Base-by-base conservation (phyloP, 352 stramenopile genomes). In the Globisporangium alternatum region DNA sequence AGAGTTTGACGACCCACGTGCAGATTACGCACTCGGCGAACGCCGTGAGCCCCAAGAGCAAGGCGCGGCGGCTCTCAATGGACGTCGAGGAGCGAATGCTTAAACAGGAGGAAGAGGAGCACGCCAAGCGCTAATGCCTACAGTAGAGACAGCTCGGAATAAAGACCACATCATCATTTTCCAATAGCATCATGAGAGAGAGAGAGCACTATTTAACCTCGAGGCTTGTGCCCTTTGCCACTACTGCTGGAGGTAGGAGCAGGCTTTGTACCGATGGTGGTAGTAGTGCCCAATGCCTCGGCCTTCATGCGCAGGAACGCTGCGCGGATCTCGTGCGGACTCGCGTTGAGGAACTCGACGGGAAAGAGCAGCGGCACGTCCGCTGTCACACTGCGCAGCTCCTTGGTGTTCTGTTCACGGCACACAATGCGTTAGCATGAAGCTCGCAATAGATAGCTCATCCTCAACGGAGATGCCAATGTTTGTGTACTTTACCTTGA, bases 311-410 rank as follows among this genome's bases (percentile, higher is more conserved):
- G 72, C 17, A 88, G 56, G 62, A 95, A 96, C 7, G 65, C 75
- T 10, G 68, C 60, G 41, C 78, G 81, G 67, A 96, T 77, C 21
- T 86, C 72, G 21, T 55, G 54, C 44, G 88, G 65, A 31, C 90
- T 70, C 0, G 80, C 86, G 52, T 91, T 88, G 43, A 93, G 68
- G 65, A 96, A 93, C 56, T 97, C 88, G 43, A 62, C 51, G 0
- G 89, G 88, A 49, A 97, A 96, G 33, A 96, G 64, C 15, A 72
- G 69, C 13, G 75, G 66, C 21, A 84, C 88, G 66, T 97, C 83
- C 6, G 89, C 88, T 1, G 82, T 80, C 12, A 96, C 76, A 60
- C 90, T 94, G 37, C 88, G 90, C 30, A 97, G 68, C 56, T 97
- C 89, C 45, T 89, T 89, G 10, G 89, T 89, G 67, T 83, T 95